Evolutionary conservation across 495 filamentous ascomycete species (phyloP).

Genomic region (Penicillium nucicola): DNA sequence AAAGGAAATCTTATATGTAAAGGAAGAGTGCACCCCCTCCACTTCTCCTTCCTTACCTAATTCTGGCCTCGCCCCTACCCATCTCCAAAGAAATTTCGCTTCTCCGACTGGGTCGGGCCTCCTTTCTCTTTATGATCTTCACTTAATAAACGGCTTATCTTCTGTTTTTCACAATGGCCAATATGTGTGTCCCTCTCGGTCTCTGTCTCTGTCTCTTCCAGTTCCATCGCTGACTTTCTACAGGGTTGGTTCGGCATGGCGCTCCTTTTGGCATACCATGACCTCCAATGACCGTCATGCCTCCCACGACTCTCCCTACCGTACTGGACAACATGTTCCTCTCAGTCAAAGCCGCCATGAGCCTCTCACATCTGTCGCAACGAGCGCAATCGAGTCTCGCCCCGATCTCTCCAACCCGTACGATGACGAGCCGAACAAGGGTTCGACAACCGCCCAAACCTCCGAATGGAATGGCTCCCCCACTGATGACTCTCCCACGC

Average conservation of each 20-base stretch:
- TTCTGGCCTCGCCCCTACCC: conserved; percentile 3
- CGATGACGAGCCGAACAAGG: conserved; percentile 59
- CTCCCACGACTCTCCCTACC: conserved; percentile 80
- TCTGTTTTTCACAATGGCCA: conserved; percentile 20
- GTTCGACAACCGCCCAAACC: conserved; percentile 51
- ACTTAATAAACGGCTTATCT: conserved; percentile 1
- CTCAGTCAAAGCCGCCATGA: conserved; percentile 68
- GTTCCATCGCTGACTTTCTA: conserved; percentile 8
- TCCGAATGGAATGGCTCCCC: conserved; percentile 63
- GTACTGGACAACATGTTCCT: conserved; percentile 76
- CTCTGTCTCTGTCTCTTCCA: background rate
- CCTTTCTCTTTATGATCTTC: background rate
- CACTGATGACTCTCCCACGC: conserved; percentile 50
- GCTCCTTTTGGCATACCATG: conserved; percentile 96
- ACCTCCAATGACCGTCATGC: conserved; percentile 77
- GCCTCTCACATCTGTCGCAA: conserved; percentile 73
- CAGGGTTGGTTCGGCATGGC: conserved; percentile 62
- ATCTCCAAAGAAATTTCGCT: background rate
- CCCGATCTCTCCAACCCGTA: conserved; percentile 72
- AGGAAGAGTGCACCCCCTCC: conserved; percentile 4
- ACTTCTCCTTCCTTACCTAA: conserved; percentile 12
- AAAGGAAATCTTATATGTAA: no score
- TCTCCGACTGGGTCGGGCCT: background rate
- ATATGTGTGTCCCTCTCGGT: conserved; percentile 20
- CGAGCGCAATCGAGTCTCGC: conserved; percentile 73